Percentiles rank a stretch among this genome's conserved stretches.
phyloP scores from a whole-genome alignment of 768 basidiomycete species.

The Pholiota conissans region DNA sequence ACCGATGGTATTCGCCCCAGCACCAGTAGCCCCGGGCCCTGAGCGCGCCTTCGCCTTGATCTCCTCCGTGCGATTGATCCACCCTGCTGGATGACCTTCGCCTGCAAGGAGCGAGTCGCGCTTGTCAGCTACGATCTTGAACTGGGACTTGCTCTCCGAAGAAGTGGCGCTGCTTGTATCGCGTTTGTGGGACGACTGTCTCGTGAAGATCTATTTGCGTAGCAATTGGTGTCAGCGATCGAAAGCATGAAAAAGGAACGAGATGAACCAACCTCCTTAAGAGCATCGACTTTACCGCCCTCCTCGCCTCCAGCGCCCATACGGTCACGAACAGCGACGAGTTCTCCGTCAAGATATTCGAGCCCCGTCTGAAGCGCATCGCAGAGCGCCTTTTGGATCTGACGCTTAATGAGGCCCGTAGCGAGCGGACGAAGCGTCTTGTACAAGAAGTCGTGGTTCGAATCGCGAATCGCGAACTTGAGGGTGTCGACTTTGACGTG shows the following conservation, averaged over 20 bases:
- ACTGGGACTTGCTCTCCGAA: slow-evolving; percentile 47
- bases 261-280: slow-evolving; percentile 53
- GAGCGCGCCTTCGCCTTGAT: slow-evolving; percentile 31
- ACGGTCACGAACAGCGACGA: slow-evolving; percentile 82
- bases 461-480: slow-evolving; percentile 88
- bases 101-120: slow-evolving; percentile 66
- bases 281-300: slow-evolving; percentile 40
- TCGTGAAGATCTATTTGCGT: not conserved
- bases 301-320: slow-evolving; percentile 61
- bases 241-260: too few relatives aligned
- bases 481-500: slow-evolving; percentile 83
- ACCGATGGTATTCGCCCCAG: not conserved
- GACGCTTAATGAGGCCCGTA: slow-evolving; percentile 80
- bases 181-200: too few relatives aligned
- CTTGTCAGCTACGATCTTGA: slow-evolving; percentile 79
- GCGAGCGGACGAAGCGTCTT: slow-evolving; percentile 81
- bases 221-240: too few relatives aligned
- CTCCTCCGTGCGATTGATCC: slow-evolving; percentile 61
- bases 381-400: slow-evolving; percentile 51
- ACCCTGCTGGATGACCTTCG: slow-evolving; percentile 67
- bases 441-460: slow-evolving; percentile 88
- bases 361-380: slow-evolving; percentile 78
- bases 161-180: too few relatives aligned
- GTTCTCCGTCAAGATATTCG: slow-evolving; percentile 87
- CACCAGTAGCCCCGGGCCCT: not conserved